phyloP scores from a whole-genome alignment of 192 early-diverging fungal genomes.

The Coemansia sp. region DNA sequence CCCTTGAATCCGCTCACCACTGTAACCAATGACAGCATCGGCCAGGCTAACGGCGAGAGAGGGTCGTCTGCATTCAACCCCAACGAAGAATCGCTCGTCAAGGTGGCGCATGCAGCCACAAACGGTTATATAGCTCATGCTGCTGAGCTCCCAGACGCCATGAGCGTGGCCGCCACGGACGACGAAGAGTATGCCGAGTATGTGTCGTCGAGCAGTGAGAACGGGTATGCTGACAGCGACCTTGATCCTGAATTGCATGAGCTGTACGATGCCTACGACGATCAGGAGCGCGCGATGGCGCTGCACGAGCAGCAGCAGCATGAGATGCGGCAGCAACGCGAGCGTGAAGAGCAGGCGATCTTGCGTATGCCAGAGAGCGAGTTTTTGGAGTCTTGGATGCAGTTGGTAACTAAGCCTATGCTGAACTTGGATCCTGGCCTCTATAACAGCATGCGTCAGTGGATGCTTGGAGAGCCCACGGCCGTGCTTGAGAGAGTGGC shows the following conservation, averaged over 20 bases:
- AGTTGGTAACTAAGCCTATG: constrained; percentile 29
- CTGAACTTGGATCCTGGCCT: constrained; percentile 22
- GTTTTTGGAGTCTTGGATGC: constrained; percentile 41
- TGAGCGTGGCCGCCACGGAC: constrained; percentile 12
- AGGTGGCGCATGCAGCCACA: constrained; percentile 11
- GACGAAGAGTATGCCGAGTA: constrained; percentile 19
- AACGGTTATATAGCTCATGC: background rate
- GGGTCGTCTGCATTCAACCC: background rate
- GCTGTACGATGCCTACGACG: constrained; percentile 25
- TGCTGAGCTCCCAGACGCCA: constrained; percentile 4
- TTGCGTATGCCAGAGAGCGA: constrained; percentile 30
- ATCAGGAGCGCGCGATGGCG: constrained; percentile 7
- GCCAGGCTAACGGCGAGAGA: background rate
- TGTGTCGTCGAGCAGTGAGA: constrained; percentile 20
- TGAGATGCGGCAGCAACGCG: constrained; percentile 20
- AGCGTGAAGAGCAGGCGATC: constrained; percentile 36
- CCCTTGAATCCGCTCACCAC: background rate
- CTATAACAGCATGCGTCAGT: constrained; percentile 28
- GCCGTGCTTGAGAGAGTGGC: background rate
- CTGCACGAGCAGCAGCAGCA: constrained; percentile 26
- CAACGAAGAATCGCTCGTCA: constrained; percentile 1
- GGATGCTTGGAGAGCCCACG: constrained; percentile 25
- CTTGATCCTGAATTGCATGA: constrained; percentile 14
- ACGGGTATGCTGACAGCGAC: constrained; percentile 15
- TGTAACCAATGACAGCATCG: background rate